These are phyloP conservation scores for Sporothrix luriei DNA, from an alignment of 2,329 filamentous ascomycete species.

Conservation along the genomic window DNA sequence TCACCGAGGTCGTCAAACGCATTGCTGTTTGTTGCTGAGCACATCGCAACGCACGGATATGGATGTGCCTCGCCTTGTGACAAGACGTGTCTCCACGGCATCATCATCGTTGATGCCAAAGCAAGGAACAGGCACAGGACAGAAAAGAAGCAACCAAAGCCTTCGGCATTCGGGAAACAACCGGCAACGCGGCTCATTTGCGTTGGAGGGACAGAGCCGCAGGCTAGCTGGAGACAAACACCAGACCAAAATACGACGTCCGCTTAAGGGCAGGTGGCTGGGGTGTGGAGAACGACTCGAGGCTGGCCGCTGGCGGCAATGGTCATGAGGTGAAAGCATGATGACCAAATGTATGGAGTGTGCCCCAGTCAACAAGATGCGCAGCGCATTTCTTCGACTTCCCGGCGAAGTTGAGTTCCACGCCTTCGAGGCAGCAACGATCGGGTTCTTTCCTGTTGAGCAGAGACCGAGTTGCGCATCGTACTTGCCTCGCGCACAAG, in stretches of 20 bases:
- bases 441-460: not conserved
- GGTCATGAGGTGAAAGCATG: slow-evolving; percentile 5
- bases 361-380: slow-evolving; percentile 1
- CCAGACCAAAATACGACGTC: slow-evolving; percentile 1
- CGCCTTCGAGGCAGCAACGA: not conserved
- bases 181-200: slow-evolving; percentile 3
- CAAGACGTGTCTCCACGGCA: no score
- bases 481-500: not conserved
- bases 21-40: not conserved
- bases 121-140: not conserved
- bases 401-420: slow-evolving; percentile 6
- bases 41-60: not conserved
- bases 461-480: not conserved
- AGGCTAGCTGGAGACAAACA: not conserved
- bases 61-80: not conserved
- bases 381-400: slow-evolving; percentile 1
- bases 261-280: slow-evolving; percentile 1
- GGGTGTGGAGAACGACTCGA: not conserved
- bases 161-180: slow-evolving; percentile 26
- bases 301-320: not conserved
- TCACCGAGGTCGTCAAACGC: not conserved
- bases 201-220: slow-evolving; percentile 22
- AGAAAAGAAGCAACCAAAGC: not conserved
- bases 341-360: not conserved
- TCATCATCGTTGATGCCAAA: not conserved